Base-by-base conservation (phyloP, 2,329 filamentous ascomycete genomes). In the Epichloe gansuensis region DNA sequence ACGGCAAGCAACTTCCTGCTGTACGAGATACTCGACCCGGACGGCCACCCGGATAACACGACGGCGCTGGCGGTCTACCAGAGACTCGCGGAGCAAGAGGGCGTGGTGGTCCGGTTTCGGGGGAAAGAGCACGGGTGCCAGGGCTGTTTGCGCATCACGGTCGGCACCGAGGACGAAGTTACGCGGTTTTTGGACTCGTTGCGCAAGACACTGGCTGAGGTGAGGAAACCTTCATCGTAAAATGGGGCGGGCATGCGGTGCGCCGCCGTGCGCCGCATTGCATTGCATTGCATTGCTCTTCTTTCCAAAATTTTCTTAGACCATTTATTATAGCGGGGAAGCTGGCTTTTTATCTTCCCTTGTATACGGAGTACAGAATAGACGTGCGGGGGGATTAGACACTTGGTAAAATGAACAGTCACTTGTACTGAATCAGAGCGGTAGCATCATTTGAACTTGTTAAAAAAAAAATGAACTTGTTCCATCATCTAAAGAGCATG, bases 61-160 rank as follows among this genome's bases (percentile, higher is more conserved):
- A 78, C 80, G 1, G 93, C 93, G 15, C 67, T 90, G 61, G 81
- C 80, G 11, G 85, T 91, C 7, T 98, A 98, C 66, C 82, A 94
- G 70, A 75, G 74, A 34, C 74, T 98, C 61, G 93, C 93, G 0
- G 89, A 95, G 74, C 78, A 81, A 41, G 84, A 82, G 64, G 89
- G 91, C 1, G 91, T 98, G 0, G 90, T 98, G 6, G 91, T 97
- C 4, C 76, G 93, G 51, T 98, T 97, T 68, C 77, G 93, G 60
- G 17, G 93, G 93, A 94, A 90, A 71, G 93, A 98, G 73, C 75
- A 86, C 58, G 91, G 90, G 4, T 98, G 93, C 65, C 68, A 84
- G 42, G 93, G 91, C 0, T 96, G 91, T 63, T 69, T 98, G 66
- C 80, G 93, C 51, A 88, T 97, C 58, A 98, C 93, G 0, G 81